Base-by-base conservation (phyloP, 2,329 filamentous ascomycete genomes). In the Zasmidium angulare region DNA sequence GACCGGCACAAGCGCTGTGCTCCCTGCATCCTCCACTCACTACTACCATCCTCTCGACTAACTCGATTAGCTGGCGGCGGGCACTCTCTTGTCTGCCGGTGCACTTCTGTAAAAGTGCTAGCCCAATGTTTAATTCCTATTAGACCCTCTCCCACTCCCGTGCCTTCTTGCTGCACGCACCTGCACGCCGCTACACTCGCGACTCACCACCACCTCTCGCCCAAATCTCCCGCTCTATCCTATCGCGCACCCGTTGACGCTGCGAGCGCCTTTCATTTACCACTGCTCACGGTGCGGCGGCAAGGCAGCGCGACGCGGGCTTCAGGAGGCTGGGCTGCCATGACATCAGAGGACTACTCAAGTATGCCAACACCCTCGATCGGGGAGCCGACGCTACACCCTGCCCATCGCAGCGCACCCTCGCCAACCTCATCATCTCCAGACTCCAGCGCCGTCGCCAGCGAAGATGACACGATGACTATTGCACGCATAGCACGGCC, bases 401-500 rank as follows among this genome's bases (percentile, higher is more conserved):
- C 53, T 14, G 23, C 50, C 17, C 56, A 49, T 20, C 56, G 55
- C 19, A 52, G 48, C 52, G 48, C 55, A 46, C 50, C 55, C 53
- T 66, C 66, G 20, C 59, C 64, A 49, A 51, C 64, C 29, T 63
- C 65, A 20, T 69, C 66, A 20, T 69, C 66, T n/a, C 61, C 68
- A 24, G 69, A 70, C 54, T 69, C 69, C 53, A 71, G 67, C 62
- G 66, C 68, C 48, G 62, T 65, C 23, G 67, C 67, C 64, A 72
- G 70, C 62, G 70, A 72, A 52, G 70, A 72, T 61, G 70, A 71
- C 52, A 62, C 48, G 20, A 60, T 60, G 49, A 54, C 59, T 23
- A 62, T 58, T 23, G 61, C 57, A 12, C 64, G 64, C 14, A 61
- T 65, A 72, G 74, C 68, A 46, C 84, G 89, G 31, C 90, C 90